A percentile compares a stretch with the other conserved stretches of the same genome.
Conservation (phyloP, 179 eudicot species). For the Silene noctiflora region DNA sequence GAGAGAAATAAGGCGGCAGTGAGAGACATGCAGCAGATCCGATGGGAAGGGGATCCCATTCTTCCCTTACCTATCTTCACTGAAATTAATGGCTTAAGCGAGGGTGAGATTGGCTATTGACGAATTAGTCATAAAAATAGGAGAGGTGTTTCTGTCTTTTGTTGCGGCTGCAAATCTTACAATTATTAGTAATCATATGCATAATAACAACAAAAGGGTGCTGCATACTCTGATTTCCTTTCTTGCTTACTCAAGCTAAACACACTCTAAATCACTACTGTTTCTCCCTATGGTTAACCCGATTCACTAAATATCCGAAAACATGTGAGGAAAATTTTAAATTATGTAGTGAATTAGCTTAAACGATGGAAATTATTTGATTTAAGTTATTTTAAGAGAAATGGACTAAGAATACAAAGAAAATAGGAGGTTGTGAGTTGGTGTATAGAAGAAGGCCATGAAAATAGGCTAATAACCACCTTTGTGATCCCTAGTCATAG, state of each 20-base stretch:
- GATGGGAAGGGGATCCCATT: constrained; percentile 33
- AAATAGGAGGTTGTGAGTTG: neutral
- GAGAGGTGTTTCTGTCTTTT: constrained; percentile 23
- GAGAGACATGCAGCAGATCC: constrained; percentile 34
- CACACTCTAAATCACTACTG: too few relatives aligned
- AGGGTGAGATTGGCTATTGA: neutral
- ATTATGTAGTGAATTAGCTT: too few relatives aligned
- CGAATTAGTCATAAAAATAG: constrained; percentile 1
- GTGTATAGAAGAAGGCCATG: neutral
- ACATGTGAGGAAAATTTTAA: too few relatives aligned
- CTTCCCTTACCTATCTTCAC: constrained; percentile 22
- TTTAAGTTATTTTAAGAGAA: neutral
- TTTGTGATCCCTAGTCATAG: too few relatives aligned
- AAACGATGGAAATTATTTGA: neutral
- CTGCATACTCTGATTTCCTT: constrained; percentile 10
- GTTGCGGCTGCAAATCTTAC: constrained; percentile 21
- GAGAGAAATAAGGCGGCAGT: constrained; percentile 19
- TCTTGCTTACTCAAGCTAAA: neutral
- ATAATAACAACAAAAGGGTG: neutral
- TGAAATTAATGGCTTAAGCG: constrained; percentile 16
- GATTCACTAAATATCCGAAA: too few relatives aligned
- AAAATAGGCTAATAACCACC: too few relatives aligned
- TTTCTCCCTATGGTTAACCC: too few relatives aligned
- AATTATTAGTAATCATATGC: constrained; percentile 34
- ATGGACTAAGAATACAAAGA: neutral